Evolutionary conservation across 306 rosid species (phyloP).

Genomic region (Inga laurina): DNA sequence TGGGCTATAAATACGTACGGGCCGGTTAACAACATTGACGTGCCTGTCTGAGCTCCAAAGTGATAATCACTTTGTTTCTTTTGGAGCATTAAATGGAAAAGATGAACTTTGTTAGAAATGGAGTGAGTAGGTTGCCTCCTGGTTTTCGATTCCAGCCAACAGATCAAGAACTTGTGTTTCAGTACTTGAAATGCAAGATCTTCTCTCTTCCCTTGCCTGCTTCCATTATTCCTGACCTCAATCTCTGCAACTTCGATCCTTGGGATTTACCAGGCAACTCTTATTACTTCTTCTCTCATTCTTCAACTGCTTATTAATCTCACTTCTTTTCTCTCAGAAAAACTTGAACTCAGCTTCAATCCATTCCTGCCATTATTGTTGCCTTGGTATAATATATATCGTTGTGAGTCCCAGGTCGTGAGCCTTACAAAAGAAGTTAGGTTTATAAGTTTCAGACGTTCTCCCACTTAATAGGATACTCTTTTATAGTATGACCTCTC

Average conservation of each 20-base stretch:
- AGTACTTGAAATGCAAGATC: slow-evolving; percentile 58
- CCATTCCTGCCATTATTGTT: not conserved
- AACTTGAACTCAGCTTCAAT: not conserved
- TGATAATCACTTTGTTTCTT: not conserved
- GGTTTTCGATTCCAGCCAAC: slow-evolving; percentile 80
- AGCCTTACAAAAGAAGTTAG: no score
- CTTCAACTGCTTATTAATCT: not conserved
- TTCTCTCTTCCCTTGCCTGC: slow-evolving; percentile 60
- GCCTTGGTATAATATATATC: not conserved
- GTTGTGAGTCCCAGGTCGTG: no score
- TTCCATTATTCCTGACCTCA: slow-evolving; percentile 61
- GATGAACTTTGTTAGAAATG: slow-evolving; percentile 40
- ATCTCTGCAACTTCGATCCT: slow-evolving; percentile 55
- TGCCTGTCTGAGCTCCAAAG: not conserved
- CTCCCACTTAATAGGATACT: no score
- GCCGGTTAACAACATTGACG: not conserved
- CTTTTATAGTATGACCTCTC: no score
- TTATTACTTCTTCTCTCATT: not conserved
- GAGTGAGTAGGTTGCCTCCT: slow-evolving; percentile 62
- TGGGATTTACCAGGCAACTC: slow-evolving; percentile 63
- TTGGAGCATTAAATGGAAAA: slow-evolving; percentile 40
- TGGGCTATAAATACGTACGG: not conserved
- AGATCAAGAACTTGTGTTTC: slow-evolving; percentile 69
- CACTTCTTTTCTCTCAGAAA: not conserved
- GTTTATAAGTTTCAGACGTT: no score